Conservation (phyloP, 192 early-diverging fungal species). For the Rhizophagus sp. region DNA sequence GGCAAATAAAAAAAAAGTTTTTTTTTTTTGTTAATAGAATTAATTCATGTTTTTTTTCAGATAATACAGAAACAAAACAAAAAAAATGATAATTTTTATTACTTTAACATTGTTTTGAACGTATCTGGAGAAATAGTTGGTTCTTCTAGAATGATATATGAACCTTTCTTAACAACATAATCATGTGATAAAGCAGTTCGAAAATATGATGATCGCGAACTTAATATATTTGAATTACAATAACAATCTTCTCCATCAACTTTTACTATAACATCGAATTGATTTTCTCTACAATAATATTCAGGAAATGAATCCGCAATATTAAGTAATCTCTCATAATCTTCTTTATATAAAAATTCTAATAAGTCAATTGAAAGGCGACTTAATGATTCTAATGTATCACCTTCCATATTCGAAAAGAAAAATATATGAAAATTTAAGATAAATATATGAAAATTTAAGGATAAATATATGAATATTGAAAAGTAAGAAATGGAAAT, state of each 20-base stretch:
- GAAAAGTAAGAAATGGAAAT: no score
- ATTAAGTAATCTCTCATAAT: neutral
- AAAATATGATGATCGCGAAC: neutral
- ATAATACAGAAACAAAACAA: neutral
- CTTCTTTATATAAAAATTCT: neutral
- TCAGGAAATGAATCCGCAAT: neutral
- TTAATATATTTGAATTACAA: neutral
- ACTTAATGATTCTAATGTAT: neutral
- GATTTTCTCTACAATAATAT: neutral
- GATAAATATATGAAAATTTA: no score
- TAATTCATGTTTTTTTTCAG: neutral
- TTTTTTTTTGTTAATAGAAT: neutral
- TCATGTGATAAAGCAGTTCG: neutral
- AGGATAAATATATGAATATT: no score
- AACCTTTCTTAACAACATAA: neutral
- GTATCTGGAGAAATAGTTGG: neutral
- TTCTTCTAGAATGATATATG: neutral
- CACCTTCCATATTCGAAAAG: no score
- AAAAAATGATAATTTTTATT: neutral
- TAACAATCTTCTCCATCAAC: neutral
- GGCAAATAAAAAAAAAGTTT: neutral
- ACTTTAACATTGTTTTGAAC: neutral
- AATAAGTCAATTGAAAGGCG: neutral
- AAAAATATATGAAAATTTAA: no score
- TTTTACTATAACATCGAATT: neutral